phyloP scores from a whole-genome alignment of 345 rosid genomes.

The Adansonia digitata region DNA sequence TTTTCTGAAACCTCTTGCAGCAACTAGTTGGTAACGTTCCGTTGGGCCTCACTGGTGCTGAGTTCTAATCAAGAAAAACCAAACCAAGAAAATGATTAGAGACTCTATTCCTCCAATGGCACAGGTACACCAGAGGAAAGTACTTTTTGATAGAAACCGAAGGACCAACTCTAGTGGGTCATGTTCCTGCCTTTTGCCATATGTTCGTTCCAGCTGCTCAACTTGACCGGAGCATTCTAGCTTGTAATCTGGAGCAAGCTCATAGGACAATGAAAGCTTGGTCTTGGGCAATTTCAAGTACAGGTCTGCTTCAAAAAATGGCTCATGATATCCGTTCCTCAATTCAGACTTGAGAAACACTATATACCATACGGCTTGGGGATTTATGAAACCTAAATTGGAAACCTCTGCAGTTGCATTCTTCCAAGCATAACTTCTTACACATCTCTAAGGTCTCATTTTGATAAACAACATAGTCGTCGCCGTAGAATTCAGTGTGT shows the following conservation, averaged over 20 bases:
- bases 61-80: background rate
- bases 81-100: background rate
- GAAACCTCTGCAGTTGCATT: conserved; percentile 30
- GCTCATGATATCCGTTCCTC: conserved; percentile 17
- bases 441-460: conserved; percentile 21
- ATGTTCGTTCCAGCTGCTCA: background rate
- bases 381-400: background rate
- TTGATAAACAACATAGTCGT: background rate
- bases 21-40: conserved; percentile 8
- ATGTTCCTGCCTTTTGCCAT: background rate
- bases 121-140: background rate
- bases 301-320: background rate
- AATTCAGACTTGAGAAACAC: conserved; percentile 25
- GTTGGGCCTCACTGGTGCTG: background rate
- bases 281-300: conserved; percentile 24
- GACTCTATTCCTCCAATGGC: conserved; percentile 11
- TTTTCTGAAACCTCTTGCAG: conserved; percentile 24
- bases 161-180: background rate
- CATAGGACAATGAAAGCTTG: background rate
- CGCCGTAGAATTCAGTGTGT: conserved; percentile 32
- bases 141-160: conserved; percentile 2
- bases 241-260: conserved; percentile 22
- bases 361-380: background rate
- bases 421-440: conserved; percentile 14
- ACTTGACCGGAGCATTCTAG: conserved; percentile 11